Base-by-base conservation (phyloP, 75 land plant genomes). In the Pinus taeda region DNA sequence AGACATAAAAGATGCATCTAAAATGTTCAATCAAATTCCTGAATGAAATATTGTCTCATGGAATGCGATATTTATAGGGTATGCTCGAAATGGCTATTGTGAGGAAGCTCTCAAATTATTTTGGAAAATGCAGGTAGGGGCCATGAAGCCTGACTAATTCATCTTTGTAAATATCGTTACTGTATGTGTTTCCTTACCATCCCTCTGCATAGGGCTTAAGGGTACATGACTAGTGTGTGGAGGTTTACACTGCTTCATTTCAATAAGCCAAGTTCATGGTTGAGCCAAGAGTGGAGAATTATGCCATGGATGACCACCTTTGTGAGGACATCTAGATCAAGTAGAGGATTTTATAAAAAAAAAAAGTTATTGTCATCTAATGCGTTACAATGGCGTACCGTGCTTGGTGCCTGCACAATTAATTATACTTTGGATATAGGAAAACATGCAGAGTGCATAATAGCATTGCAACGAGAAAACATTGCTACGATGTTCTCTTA, bases 31-130 rank as follows among this genome's bases (percentile, higher is more conserved):
- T 9, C 58, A 53, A 15, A 45, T 59, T 22, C 37, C 82, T 69
- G 56, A 55, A 39, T 57, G 24, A 21, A 60, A 76, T 63, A 79
- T 83, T 26, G 77, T 81, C 45, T 49, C 64, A 22, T 80, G 85
- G 79, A 81, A 60, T n/a, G 73, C 64, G 14, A 59, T 83, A 73
- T 76, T 83, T 37, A 74, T 58, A 64, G 81, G 83, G 3, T 83
- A 57, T 83, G 63, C 64, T 21, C 77, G 80, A 74, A 75, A 79
- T 58, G 81, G 81, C 14, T 59, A 69, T 24, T 58, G 73, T 63
- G 18, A 57, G 37, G 49, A 57, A 57, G 84, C 82, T 22, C 21
- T 83, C 30, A 72, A 74, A 60, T 21, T 74, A 21, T 83, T 83
- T 65, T 82, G 69, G 3, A 62, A 79, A 69, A 80, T 83, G 84